These are phyloP conservation scores for Solanum hybrid DNA, from an alignment of 305 asterid species.

Conservation along the genomic window DNA sequence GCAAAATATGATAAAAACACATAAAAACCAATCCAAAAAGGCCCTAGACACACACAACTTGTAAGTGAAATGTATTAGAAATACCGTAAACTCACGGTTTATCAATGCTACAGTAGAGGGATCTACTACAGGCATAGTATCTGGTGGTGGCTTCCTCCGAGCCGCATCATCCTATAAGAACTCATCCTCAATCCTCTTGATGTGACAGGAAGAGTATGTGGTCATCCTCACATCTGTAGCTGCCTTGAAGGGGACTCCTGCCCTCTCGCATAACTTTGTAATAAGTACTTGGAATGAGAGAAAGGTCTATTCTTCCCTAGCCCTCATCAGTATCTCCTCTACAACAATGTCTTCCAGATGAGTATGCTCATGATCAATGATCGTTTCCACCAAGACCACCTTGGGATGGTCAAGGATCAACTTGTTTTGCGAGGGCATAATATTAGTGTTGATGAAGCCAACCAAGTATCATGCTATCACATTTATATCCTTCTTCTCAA, in stretches of 20 bases:
- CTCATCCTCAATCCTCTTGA: neutral
- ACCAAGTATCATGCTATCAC: neutral
- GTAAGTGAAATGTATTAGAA: no score
- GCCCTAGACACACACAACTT: no score
- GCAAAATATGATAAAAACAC: no score
- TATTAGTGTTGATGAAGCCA: neutral
- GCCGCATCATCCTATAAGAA: neutral
- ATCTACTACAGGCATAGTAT: neutral
- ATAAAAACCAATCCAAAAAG: no score
- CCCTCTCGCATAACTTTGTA: neutral
- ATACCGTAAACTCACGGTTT: no score
- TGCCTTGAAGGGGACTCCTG: neutral
- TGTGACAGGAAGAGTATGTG: neutral
- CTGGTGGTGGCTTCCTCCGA: neutral
- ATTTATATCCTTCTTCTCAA: neutral
- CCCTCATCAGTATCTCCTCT: no score
- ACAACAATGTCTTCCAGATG: neutral
- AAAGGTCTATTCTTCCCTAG: no score
- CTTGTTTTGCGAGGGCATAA: neutral
- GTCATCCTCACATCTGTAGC: neutral
- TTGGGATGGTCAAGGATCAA: neutral
- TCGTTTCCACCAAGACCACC: no score
- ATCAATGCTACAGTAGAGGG: neutral
- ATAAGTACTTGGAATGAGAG: no score
- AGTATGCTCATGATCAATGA: no score